Base-by-base conservation (phyloP, 345 rosid genomes). In the Cochlearia excelsa region DNA sequence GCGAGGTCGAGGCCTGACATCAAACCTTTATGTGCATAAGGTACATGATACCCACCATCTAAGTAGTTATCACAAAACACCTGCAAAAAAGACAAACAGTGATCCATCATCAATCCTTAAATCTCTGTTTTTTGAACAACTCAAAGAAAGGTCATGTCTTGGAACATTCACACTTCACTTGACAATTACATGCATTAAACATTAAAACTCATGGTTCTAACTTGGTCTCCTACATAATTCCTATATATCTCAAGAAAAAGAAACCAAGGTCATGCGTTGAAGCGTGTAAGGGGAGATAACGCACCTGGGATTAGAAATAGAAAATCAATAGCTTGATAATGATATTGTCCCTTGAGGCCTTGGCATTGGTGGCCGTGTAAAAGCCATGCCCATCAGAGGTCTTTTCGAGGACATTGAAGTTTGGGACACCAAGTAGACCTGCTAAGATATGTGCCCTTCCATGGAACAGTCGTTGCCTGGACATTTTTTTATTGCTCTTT, bases 31-130 rank as follows among this genome's bases (percentile, higher is more conserved):
- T 88, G 98, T 9, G 96, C 96, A 70, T 84, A 88, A 34, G 95
- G 98, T 43, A 92, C 98, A 73, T 92, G 96, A 75, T 92, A 92
- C 23, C 96, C 98, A 63, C 96, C 98, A 70, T 92, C 98, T 60
- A 92, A 77, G 78, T 86, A 92, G 81, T 92, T 92, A 72, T 92
- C 98, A 63, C 95, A 88, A 62, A 92, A 92, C n/a, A 88, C 98
- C 96, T 92, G 77, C 46, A 61, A 70, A 56, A 51, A n/a, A n/a
- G n/a, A 1, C 51, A 16, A 9, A 7, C 27, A 57, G 26, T 8
- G 51, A 59, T 23, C 46, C 44, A 48, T 34, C 50, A 72, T 54
- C 34, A 53, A 34, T 40, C 42, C 59, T 30, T 1, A 8, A 33
- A 47, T 23, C 2, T 54, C 27, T 29, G 3, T 50, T 43, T 30